Evolutionary conservation across 495 filamentous ascomycete species (phyloP).

Genomic region (Parathielavia appendiculata): DNA sequence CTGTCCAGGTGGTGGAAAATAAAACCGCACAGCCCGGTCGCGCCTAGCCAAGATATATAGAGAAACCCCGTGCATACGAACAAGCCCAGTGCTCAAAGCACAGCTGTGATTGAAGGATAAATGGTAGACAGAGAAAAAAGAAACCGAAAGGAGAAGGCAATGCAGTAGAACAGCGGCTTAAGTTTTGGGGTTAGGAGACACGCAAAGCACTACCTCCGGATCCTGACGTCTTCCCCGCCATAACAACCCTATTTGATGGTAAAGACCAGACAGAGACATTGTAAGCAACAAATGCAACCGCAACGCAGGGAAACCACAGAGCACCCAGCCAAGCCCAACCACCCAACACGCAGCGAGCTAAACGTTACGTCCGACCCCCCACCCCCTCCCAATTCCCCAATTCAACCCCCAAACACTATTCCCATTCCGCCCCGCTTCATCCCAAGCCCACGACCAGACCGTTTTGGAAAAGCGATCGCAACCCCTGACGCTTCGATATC

Average conservation of each 20-base stretch:
- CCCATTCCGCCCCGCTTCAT: neutral
- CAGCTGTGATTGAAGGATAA: neutral
- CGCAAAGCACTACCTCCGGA: neutral
- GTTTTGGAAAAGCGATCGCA: no score
- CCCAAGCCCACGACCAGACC: neutral
- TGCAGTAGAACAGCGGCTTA: neutral
- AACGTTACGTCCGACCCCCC: neutral
- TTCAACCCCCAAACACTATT: neutral
- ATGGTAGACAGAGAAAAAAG: neutral
- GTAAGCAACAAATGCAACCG: neutral
- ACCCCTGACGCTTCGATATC: neutral
- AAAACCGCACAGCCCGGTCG: neutral
- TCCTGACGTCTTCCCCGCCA: neutral
- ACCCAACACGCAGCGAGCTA: neutral
- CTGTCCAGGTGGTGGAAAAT: neutral
- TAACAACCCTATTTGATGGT: neutral
- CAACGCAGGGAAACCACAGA: neutral
- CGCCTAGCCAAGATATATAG: slow-evolving; percentile 1
- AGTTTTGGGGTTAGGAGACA: neutral
- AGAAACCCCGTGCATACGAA: neutral
- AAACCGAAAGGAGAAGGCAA: neutral
- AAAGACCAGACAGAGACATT: neutral
- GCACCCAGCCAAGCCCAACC: neutral
- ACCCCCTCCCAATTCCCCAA: neutral
- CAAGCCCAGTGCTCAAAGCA: neutral